phyloP scores from a whole-genome alignment of 768 basidiomycete species.

The Lactarius pseudohatsudake region DNA sequence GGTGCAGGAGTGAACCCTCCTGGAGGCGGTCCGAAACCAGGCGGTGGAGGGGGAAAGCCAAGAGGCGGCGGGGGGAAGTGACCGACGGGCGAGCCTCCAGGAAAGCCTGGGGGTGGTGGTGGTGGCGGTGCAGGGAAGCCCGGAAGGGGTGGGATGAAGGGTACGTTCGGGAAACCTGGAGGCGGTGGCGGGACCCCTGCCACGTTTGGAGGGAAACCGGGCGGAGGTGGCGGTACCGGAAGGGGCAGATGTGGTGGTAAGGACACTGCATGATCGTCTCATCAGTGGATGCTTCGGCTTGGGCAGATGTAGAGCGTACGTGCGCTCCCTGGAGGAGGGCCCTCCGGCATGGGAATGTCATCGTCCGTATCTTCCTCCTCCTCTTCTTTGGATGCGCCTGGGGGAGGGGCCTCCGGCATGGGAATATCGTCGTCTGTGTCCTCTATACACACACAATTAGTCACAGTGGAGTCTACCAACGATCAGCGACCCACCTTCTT shows the following conservation, averaged over 20 bases:
- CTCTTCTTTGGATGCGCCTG: constrained; percentile 36
- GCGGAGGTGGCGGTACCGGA: constrained; percentile 29
- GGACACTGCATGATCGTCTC: constrained; percentile 29
- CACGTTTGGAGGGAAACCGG: constrained; percentile 26
- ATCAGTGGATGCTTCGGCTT: constrained; percentile 32
- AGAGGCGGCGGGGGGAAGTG: constrained; percentile 31
- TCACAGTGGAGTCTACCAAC: constrained; percentile 7
- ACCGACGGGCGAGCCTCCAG: constrained; percentile 19
- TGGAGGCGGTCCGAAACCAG: constrained; percentile 31
- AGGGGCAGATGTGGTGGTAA: constrained; percentile 31
- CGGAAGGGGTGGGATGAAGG: constrained; percentile 16
- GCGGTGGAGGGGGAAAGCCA: constrained; percentile 32
- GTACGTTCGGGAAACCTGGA: constrained; percentile 16
- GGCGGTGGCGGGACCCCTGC: constrained; percentile 27
- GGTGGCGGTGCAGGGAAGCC: constrained; percentile 31
- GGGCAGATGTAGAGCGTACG: constrained; percentile 29
- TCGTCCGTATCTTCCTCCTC: constrained; percentile 43
- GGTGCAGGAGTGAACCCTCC: constrained; percentile 35
- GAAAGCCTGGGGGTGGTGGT: constrained; percentile 33
- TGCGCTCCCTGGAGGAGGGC: constrained; percentile 48
- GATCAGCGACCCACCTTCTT: constrained; percentile 41
- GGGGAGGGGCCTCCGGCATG: constrained; percentile 66
- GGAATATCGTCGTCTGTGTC: constrained; percentile 57
- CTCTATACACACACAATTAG: constrained; percentile 7
- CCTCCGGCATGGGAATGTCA: constrained; percentile 65